phyloP scores from a whole-genome alignment of 2,329 filamentous ascomycete genomes.

The Alternaria ventricosa region DNA sequence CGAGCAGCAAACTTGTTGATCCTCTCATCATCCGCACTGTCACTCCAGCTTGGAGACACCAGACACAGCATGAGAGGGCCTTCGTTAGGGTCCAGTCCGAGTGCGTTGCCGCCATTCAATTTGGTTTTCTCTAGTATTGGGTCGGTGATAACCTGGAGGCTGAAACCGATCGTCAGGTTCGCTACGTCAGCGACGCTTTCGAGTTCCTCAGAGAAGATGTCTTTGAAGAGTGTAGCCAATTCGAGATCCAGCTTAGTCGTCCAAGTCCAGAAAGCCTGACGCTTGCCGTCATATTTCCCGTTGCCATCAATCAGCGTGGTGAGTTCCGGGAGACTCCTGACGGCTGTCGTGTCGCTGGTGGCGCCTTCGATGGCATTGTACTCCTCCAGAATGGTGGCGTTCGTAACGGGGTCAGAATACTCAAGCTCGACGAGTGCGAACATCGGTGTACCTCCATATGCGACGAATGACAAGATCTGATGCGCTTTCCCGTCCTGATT shows the following conservation, averaged over 20 bases:
- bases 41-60: constrained; percentile 26
- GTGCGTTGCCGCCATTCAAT: constrained; percentile 33
- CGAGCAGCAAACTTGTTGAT: constrained; percentile 25
- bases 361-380: constrained; percentile 30
- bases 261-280: constrained; percentile 38
- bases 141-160: constrained; percentile 38
- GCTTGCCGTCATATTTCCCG: constrained; percentile 12
- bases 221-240: constrained; percentile 23
- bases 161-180: constrained; percentile 22
- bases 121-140: constrained; percentile 28
- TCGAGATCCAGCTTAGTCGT: constrained; percentile 34
- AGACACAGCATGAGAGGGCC: constrained; percentile 30
- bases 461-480: constrained; percentile 36
- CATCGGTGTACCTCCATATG: constrained; percentile 20
- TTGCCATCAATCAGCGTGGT: constrained; percentile 6
- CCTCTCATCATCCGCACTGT: constrained; percentile 28
- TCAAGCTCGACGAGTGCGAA: constrained; percentile 18
- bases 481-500: constrained; percentile 31
- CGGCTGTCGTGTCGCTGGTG: constrained; percentile 21
- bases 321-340: constrained; percentile 30
- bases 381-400: constrained; percentile 34
- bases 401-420: constrained; percentile 30
- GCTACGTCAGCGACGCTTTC: constrained; percentile 19
- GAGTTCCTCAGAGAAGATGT: constrained; percentile 34
- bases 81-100: constrained; percentile 30